phyloP scores from a whole-genome alignment of 345 rosid species.

The Bretschneidera sinensis region DNA sequence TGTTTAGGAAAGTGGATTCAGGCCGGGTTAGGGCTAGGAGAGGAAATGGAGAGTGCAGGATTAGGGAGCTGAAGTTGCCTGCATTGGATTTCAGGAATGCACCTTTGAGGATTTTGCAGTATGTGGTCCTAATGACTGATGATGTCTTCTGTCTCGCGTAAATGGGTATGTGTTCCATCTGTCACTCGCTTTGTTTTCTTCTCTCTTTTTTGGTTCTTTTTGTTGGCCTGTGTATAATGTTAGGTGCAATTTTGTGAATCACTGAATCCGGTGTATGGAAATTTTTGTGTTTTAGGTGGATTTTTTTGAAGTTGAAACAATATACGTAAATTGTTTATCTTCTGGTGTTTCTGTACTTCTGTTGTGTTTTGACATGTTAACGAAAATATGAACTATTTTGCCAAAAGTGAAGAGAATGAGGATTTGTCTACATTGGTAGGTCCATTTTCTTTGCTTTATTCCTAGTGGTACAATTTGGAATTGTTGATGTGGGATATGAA shows the following conservation, averaged over 20 bases:
- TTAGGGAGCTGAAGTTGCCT: slow-evolving; percentile 68
- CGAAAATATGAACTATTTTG: too few species aligned
- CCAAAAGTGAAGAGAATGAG: not conserved
- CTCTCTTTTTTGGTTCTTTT: too few species aligned
- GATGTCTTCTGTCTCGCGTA: slow-evolving; percentile 56
- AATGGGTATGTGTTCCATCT: not conserved
- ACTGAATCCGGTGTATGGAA: slow-evolving; percentile 16
- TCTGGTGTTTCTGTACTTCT: too few species aligned
- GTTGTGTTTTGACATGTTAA: too few species aligned
- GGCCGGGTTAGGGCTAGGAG: slow-evolving; percentile 36
- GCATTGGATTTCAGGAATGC: slow-evolving; percentile 60
- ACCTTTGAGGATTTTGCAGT: slow-evolving; percentile 68
- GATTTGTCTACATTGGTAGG: not conserved
- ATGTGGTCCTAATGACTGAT: slow-evolving; percentile 49
- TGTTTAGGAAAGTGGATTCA: slow-evolving; percentile 65
- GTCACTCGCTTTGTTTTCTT: not conserved
- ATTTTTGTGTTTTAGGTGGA: not conserved
- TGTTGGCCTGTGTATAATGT: not conserved
- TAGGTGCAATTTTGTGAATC: too few species aligned
- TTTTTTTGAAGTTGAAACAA: too few species aligned
- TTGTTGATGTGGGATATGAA: too few species aligned
- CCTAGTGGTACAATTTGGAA: not conserved
- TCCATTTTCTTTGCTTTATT: not conserved
- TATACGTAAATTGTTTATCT: too few species aligned
- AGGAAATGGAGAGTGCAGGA: slow-evolving; percentile 36